Percentiles rank a stretch among this genome's conserved stretches.
Conservation (phyloP, 208 protist genomes). For the Phytomonas sp. region DNA sequence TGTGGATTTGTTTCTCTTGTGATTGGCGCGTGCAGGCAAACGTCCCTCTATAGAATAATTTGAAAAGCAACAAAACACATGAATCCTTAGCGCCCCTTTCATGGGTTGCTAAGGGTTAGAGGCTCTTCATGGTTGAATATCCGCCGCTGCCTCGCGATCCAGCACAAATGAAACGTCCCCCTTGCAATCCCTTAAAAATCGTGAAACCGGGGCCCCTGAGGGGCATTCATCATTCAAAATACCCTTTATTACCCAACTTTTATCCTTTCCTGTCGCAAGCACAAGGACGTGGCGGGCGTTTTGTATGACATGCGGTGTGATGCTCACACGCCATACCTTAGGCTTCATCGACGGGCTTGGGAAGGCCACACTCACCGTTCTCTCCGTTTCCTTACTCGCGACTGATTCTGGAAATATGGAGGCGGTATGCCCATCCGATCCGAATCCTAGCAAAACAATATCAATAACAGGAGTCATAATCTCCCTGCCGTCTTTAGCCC, state of each 20-base stretch:
- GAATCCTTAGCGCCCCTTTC: too few species aligned
- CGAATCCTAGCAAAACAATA: constrained; percentile 73
- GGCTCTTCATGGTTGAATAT: too few species aligned
- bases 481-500: neutral
- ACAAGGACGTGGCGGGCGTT: constrained; percentile 62
- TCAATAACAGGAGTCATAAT: constrained; percentile 40
- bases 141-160: constrained; percentile 20
- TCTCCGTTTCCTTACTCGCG: constrained; percentile 26
- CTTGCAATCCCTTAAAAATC: constrained; percentile 59
- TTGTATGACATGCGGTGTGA: constrained; percentile 55
- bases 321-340: constrained; percentile 72
- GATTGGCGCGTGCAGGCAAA: too few species aligned
- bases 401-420: constrained; percentile 72
- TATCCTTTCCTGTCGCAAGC: constrained; percentile 51
- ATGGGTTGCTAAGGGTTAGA: too few species aligned
- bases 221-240: constrained; percentile 23
- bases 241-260: constrained; percentile 62
- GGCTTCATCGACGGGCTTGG: constrained; percentile 69
- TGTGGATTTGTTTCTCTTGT: too few species aligned
- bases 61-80: too few species aligned
- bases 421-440: constrained; percentile 72
- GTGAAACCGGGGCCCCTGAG: constrained; percentile 28
- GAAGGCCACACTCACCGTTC: constrained; percentile 41
- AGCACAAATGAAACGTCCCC: constrained; percentile 56
- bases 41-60: too few species aligned